Conservation (phyloP, 2,329 filamentous ascomycete species). For the Microsporum audouinii region DNA sequence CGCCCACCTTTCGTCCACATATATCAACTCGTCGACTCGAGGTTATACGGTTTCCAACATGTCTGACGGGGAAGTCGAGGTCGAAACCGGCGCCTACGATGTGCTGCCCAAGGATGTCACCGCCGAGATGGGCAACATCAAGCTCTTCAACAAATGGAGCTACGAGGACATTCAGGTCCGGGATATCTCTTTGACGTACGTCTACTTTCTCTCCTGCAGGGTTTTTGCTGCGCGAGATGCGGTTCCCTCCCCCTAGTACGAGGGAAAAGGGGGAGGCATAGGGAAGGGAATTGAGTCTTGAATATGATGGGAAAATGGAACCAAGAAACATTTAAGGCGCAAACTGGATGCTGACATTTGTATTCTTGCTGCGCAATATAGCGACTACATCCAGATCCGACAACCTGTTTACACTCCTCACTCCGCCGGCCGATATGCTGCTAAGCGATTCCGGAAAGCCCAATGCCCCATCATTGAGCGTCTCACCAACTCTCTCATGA, state of each 20-base stretch:
- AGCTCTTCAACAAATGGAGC: slow-evolving; percentile 97
- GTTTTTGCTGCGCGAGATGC: not conserved
- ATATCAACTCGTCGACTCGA: slow-evolving; percentile 30
- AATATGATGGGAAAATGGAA: not conserved
- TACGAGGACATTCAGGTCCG: slow-evolving; percentile 99
- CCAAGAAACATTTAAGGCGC: not conserved
- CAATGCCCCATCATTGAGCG: slow-evolving; percentile 99
- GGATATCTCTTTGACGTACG: slow-evolving; percentile 99
- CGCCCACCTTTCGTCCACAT: slow-evolving; percentile 21
- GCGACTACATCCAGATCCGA: slow-evolving; percentile 99
- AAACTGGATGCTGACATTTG: not conserved
- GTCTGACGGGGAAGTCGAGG: slow-evolving; percentile 94
- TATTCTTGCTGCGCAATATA: slow-evolving; percentile 30
- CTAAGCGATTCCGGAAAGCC: slow-evolving; percentile 99
- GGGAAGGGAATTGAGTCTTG: not conserved
- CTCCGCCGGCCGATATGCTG: slow-evolving; percentile 95
- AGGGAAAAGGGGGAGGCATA: not conserved
- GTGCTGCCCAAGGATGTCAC: slow-evolving; percentile 89
- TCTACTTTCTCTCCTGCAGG: slow-evolving; percentile 16
- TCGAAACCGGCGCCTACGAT: slow-evolving; percentile 55
- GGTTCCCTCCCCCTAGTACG: not conserved
- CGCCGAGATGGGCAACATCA: slow-evolving; percentile 79
- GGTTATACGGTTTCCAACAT: slow-evolving; percentile 47
- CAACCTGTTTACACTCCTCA: slow-evolving; percentile 98
- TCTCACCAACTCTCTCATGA: slow-evolving; percentile 99